Evolutionary conservation across 129 eudicot species (phyloP), one percentile per base, ranked within the genome.

Genomic region (Helichrysum umbraculigerum): DNA sequence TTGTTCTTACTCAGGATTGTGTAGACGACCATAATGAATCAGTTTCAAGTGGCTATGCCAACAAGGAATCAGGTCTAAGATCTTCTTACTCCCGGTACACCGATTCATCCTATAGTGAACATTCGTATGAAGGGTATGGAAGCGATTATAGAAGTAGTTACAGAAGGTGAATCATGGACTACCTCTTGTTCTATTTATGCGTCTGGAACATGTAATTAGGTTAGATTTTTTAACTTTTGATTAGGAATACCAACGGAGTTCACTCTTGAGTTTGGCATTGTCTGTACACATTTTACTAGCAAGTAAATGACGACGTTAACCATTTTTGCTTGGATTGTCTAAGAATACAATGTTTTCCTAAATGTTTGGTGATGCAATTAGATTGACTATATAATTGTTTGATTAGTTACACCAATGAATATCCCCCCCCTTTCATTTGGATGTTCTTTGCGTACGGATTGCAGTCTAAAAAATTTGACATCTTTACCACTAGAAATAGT

Each of bases 161-260:
- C 70, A 65, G 41, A 65, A 65, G 33, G 70, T 65, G 70, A 65
- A 65, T 29, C 30, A n/a, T 10, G 14, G 35, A 63, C 65, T 22
- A 8, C 44, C 11, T 64, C 25, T 64, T 64, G 20, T 28, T 32
- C 39, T 64, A 15, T 64, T 17, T 7, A 4, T 32, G 19, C 25
- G 16, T 64, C 32, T 28, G 33, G 20, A 64, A 64, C 69, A 64
- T 64, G 41, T 32, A 64, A 32, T 33, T 32, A 64, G 69, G 69
- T 32, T 64, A n/a, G 21, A 2, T 3, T 32, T 17, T 14, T 64
- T 34, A 7, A 16, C 33, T 34, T 32, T 33, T 34, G 20, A 64
- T 33, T 34, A 64, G 69, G 44, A 64, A 32, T 64, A 15, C 68
- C 39, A 64, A 28, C 42, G 39, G 68, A 57, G 30, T 30, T 10